Percentiles rank a stretch among this genome's conserved stretches.
Conservation (phyloP, 352 stramenopile genomes). For the Phytopythium mirpurense region DNA sequence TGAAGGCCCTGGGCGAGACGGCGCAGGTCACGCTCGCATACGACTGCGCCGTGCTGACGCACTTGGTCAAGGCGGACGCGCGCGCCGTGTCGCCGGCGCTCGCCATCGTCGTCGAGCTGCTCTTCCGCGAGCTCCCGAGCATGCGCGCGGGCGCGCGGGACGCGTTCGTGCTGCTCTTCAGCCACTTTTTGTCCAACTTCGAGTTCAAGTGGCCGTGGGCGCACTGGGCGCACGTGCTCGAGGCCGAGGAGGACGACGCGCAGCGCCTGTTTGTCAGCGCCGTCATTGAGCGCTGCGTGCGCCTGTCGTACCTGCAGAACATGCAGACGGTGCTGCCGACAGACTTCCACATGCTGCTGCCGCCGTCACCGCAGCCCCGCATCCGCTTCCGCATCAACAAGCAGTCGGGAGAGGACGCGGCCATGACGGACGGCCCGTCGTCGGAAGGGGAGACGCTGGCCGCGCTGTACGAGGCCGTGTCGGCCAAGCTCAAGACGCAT, state of each 20-base stretch:
- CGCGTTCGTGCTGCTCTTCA: constrained; percentile 77
- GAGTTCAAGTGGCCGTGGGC: constrained; percentile 86
- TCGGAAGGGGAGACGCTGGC: constrained; percentile 13
- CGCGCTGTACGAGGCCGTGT: constrained; percentile 54
- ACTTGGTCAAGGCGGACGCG: constrained; percentile 75
- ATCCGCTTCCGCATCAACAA: constrained; percentile 47
- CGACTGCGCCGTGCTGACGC: constrained; percentile 66
- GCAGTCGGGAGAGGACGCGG: constrained; percentile 11
- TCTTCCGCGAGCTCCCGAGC: constrained; percentile 77
- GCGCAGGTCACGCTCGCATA: constrained; percentile 44
- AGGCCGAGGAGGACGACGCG: constrained; percentile 70
- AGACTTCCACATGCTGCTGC: constrained; percentile 76
- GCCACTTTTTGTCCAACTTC: constrained; percentile 85
- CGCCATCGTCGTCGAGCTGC: constrained; percentile 75
- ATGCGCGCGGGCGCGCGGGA: constrained; percentile 58
- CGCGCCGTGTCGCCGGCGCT: constrained; percentile 59
- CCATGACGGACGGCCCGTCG: constrained; percentile 6
- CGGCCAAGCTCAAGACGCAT: constrained; percentile 67
- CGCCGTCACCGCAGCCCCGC: constrained; percentile 60
- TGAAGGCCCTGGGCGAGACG: constrained; percentile 49
- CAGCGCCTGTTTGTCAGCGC: constrained; percentile 82
- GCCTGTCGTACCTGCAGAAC: constrained; percentile 79
- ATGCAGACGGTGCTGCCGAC: constrained; percentile 71
- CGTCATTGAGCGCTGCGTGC: constrained; percentile 81
- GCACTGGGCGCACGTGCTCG: constrained; percentile 72